Conservation (phyloP, 306 rosid species). For the Fragaria iinumae region DNA sequence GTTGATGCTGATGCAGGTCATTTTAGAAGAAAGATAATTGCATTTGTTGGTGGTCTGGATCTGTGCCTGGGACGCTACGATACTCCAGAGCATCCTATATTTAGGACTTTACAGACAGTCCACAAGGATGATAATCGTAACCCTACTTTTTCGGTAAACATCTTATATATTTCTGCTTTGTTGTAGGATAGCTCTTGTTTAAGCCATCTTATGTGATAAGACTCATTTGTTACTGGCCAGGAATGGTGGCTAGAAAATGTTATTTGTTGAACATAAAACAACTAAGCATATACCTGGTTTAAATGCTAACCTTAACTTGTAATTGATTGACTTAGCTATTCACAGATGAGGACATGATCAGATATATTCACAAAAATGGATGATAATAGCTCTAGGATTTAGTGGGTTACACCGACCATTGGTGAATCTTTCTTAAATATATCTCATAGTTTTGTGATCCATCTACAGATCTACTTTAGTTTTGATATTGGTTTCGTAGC, state of each 20-base stretch:
- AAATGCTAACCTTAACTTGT: background rate
- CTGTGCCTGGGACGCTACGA: conserved; percentile 82
- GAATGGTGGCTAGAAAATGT: background rate
- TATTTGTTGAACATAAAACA: background rate
- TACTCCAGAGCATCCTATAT: conserved; percentile 63
- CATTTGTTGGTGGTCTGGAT: conserved; percentile 96
- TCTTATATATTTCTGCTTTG: conserved; percentile 12
- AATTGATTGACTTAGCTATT: background rate
- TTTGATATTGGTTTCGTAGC: background rate
- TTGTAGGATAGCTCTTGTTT: background rate
- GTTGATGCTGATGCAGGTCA: conserved; percentile 88
- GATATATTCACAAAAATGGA: background rate
- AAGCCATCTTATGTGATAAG: background rate
- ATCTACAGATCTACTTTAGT: background rate
- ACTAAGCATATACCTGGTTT: background rate
- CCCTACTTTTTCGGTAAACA: conserved; percentile 61
- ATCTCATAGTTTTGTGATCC: background rate
- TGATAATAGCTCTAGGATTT: background rate
- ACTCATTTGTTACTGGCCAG: background rate
- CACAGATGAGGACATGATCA: background rate
- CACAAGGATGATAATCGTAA: conserved; percentile 78
- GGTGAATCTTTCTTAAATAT: background rate
- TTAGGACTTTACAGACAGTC: conserved; percentile 59
- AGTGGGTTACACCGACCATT: background rate
- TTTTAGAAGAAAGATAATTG: conserved; percentile 60